Percentiles rank a stretch among this genome's conserved stretches.
Evolutionary conservation across 2,329 filamentous ascomycete species (phyloP).

Genomic region (Monosporascus sp.): DNA sequence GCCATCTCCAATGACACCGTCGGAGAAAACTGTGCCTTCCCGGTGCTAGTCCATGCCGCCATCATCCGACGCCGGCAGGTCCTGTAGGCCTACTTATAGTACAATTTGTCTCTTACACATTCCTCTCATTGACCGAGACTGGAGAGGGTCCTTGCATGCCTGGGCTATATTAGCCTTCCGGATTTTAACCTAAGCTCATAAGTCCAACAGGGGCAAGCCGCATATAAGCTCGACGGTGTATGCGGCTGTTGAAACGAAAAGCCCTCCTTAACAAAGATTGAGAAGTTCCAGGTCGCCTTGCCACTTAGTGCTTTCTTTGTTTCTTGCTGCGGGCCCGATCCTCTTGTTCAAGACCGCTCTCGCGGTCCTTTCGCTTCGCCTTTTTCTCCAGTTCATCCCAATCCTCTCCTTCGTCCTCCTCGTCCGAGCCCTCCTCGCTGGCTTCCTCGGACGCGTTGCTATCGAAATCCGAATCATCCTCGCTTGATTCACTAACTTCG

Average conservation of each 20-base stretch:
- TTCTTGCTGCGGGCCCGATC: constrained; percentile 67
- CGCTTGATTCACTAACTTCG: constrained; percentile 67
- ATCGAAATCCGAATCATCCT: constrained; percentile 90
- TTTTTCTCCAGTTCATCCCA: constrained; percentile 95
- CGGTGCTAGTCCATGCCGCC: too few species aligned
- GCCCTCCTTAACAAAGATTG: too few species aligned
- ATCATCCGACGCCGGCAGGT: too few species aligned
- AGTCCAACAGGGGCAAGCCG: too few species aligned
- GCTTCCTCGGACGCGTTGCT: constrained; percentile 82
- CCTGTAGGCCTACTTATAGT: too few species aligned
- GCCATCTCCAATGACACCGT: not conserved
- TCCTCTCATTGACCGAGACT: too few species aligned
- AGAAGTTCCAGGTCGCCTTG: constrained; percentile 1
- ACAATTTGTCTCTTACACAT: too few species aligned
- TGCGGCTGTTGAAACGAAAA: not conserved
- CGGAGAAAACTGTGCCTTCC: not conserved
- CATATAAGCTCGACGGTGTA: too few species aligned
- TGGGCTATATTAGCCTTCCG: too few species aligned
- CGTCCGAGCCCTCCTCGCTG: constrained; percentile 66
- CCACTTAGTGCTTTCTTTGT: constrained; percentile 43
- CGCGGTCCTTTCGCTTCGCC: constrained; percentile 77
- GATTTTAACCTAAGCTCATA: too few species aligned
- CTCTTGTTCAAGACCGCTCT: constrained; percentile 66
- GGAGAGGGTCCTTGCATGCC: too few species aligned
- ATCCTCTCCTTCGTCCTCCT: constrained; percentile 74